Base-by-base conservation (phyloP, 2,329 filamentous ascomycete species). In the Chaetomiaceae sp. region DNA sequence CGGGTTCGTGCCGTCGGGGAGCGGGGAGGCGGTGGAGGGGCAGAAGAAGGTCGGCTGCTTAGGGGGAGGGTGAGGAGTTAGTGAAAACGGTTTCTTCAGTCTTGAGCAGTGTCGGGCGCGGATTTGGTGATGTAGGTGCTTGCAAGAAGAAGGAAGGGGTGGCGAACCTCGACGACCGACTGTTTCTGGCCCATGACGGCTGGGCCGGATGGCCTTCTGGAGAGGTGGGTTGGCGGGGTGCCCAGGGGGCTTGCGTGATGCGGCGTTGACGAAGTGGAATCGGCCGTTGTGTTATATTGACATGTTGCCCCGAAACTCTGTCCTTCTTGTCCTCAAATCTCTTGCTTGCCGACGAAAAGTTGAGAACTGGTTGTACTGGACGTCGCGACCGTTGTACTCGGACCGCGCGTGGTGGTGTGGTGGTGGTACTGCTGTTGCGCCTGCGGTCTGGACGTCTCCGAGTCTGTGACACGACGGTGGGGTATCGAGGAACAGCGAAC, bases 21-120 rank as follows among this genome's bases (percentile, higher is more conserved):
- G n/a, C n/a, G n/a, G n/a, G n/a, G n/a, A n/a, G n/a, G n/a, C 55
- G 18, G 56, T 58, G 11, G 51, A n/a, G 22, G 56, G 56, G 48
- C 56, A 58, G 55, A 51, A 58, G 45, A 55, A 58, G 14, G 50
- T 42, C 7, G 54, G 32, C 48, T 53, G 44, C 7, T 32, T 32
- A 4, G 9, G 7, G 7, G 9, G 39, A 14, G 4, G 5, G 30
- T 18, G n/a, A 6, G 8, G 8, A 18, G 19, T 34, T 6, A 27
- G 30, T 17, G 19, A n/a, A n/a, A n/a, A n/a, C n/a, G n/a, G n/a
- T n/a, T n/a, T n/a, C n/a, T n/a, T 19, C 14, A 1, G 39, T 22
- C 11, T 4, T 14, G 9, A 19, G 26, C 17, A 19, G 26, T 24
- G 11, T n/a, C 22, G 12, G 20, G n/a, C 7, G 10, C 20, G 33